Evolutionary conservation across 768 basidiomycete genomes (phyloP), one percentile per base, ranked within the genome.

Genomic region (Guyanaporus albipodus): DNA sequence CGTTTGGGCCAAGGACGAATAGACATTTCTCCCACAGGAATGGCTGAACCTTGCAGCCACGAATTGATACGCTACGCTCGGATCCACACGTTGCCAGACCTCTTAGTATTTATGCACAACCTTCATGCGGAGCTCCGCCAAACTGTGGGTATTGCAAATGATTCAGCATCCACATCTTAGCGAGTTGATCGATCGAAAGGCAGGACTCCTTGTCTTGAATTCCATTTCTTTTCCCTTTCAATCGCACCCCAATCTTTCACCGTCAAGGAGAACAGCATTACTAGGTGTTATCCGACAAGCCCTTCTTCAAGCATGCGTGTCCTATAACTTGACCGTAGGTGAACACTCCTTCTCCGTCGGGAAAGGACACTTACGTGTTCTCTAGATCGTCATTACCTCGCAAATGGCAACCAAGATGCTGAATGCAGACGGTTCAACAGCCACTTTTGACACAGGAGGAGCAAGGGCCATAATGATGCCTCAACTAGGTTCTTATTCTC

Each of bases 141-240:
- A 29, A 71, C 75, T 50, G 83, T 86, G 51, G 44, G 67, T 46
- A 52, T 46, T 47, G 40, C 45, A 53, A 54, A 56, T 59, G n/a
- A n/a, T n/a, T n/a, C 48, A 18, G 22, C 26, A 39, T 21, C 32
- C 40, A 28, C 42, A 15, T 28, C 26, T 38, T 35, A 19, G 40
- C 43, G 18, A 39, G 17, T 52, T 61, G 43, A 61, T 19, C 35
- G 33, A 48, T 48, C n/a, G 27, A 38, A 49, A 55, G 85, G 72
- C 72, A 28, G 71, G 76, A 2, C 68, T 88, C 14, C 71, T 90
- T 10, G 76, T 86, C 22, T 63, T 89, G 36, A 81, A 78, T 58
- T 85, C 82, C 3, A 70, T 89, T 23, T 81, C 80, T 19, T 84
- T 80, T 56, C 79, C 80, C 2, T 83, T 89, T 49, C 84, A 87